These are phyloP conservation scores for Russula olivacea DNA, from an alignment of 768 basidiomycete genomes.

Conservation along the genomic window DNA sequence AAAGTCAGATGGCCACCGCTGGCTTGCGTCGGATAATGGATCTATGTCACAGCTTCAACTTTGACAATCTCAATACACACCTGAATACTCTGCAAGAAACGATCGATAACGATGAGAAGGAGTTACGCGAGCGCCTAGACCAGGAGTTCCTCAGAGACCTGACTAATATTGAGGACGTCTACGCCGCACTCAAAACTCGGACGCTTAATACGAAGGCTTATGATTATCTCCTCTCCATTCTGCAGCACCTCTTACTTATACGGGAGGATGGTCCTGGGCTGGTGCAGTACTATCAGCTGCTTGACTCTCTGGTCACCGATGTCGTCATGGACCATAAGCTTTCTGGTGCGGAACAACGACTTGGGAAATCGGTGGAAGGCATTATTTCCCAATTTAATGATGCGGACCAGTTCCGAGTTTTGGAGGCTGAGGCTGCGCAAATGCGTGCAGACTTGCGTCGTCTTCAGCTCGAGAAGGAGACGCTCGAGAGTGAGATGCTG, in stretches of 20 bases:
- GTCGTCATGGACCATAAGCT: constrained; percentile 91
- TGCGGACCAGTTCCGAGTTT: constrained; percentile 72
- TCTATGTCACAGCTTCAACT: constrained; percentile 61
- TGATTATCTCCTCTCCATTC: constrained; percentile 85
- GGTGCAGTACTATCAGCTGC: constrained; percentile 84
- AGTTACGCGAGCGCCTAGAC: constrained; percentile 67
- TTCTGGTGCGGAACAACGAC: constrained; percentile 72
- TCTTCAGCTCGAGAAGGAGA: constrained; percentile 76
- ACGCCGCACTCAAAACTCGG: constrained; percentile 70
- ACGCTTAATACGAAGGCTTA: constrained; percentile 73
- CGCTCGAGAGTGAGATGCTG: constrained; percentile 73
- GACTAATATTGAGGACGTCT: constrained; percentile 79
- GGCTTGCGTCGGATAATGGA: constrained; percentile 70
- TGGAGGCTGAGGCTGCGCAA: constrained; percentile 70
- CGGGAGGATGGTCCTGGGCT: constrained; percentile 80
- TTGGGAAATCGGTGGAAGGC: constrained; percentile 85
- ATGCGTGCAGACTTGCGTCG: constrained; percentile 58
- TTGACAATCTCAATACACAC: constrained; percentile 59
- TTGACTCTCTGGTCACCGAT: constrained; percentile 84
- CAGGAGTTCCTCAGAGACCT: constrained; percentile 71
- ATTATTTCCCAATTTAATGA: constrained; percentile 89
- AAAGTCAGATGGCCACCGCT: constrained; percentile 83
- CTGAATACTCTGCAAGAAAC: constrained; percentile 52
- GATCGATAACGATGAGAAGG: constrained; percentile 70
- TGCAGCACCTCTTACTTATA: constrained; percentile 90